A percentile compares a stretch with the other conserved stretches of the same genome.
Conservation (phyloP, 768 basidiomycete species). For the Kondoa malvinella region DNA sequence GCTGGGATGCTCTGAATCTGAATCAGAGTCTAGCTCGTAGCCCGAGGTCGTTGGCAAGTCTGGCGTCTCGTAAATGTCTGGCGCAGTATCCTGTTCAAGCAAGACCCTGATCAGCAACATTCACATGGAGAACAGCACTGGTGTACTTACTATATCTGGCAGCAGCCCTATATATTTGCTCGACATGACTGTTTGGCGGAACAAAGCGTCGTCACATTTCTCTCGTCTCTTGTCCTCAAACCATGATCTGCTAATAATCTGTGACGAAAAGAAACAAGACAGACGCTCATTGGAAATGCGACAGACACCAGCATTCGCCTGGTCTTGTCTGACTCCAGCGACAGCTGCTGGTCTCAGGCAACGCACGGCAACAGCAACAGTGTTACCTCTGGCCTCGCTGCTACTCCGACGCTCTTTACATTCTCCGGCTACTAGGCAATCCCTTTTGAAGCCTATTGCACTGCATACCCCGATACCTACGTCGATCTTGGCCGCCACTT, state of each 20-base stretch:
- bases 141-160: neutral
- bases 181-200: neutral
- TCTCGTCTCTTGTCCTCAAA: neutral
- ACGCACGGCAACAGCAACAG: too few relatives aligned
- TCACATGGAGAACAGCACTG: neutral
- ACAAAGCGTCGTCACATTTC: neutral
- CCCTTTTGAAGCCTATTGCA: too few relatives aligned
- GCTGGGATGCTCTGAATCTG: conserved; percentile 21
- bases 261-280: too few relatives aligned
- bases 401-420: too few relatives aligned
- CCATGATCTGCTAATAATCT: neutral
- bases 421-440: neutral
- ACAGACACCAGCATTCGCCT: too few relatives aligned
- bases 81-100: conserved; percentile 35
- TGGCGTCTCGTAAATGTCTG: conserved; percentile 80
- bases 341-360: too few relatives aligned
- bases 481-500: neutral
- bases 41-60: conserved; percentile 45
- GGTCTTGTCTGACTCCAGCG: too few relatives aligned
- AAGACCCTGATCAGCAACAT: neutral
- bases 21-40: conserved; percentile 23
- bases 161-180: neutral
- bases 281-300: too few relatives aligned
- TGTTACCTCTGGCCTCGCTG: too few relatives aligned
- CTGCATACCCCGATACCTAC: neutral